Base-by-base conservation (phyloP, 2,329 filamentous ascomycete genomes). In the Epichloe scottii region DNA sequence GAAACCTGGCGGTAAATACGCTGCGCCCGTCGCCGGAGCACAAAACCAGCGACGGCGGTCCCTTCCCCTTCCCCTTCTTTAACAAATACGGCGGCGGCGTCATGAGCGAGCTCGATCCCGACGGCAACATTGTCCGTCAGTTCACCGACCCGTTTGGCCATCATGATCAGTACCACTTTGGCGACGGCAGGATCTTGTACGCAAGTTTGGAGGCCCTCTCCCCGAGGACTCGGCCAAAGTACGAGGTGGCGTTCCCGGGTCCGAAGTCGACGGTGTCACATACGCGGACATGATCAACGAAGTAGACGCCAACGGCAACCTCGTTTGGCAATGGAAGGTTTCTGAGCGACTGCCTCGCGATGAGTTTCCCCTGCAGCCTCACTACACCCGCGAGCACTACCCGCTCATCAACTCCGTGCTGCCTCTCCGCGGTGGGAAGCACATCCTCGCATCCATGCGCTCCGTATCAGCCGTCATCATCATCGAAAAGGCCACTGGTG, bases 341-440 rank as follows among this genome's bases (percentile, higher is more conserved):
- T 63, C 61, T 0, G 55, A 63, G 12, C 38, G 57, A 0, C 41
- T 64, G 4, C 58, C 61, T 0, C 55, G 62, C 4, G 57, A 57
- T 1, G 57, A 63, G 8, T 64, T 53, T 15, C 61, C 61, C 1
- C 58, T 64, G 0, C 62, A 63, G 38, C 43, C 60, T 11, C 62
- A 63, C 40, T 64, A 63, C 46, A 64, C 61, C 0, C 52, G 61
- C 3, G 62, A 63, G n/a, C 60, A 63, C 14, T 64, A 64, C 12
- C 62, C 61, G 0, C 59, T 63, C 0, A 63, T 64, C 53, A 63
- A 64, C 52, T 59, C 61, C 0, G 59, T 63, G 2, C n/a, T 61
- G 0, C 60, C 61, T 0, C 54, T 63, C 49, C 56, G 57, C 14
- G 62, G 63, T 1, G 59, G 61, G 0, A 62, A 60, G 10, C 60